Percentiles rank a stretch among this genome's conserved stretches.
These are phyloP conservation scores for Millerozyma acaciae DNA, from an alignment of 805 yeast genomes.

Conservation along the genomic window DNA sequence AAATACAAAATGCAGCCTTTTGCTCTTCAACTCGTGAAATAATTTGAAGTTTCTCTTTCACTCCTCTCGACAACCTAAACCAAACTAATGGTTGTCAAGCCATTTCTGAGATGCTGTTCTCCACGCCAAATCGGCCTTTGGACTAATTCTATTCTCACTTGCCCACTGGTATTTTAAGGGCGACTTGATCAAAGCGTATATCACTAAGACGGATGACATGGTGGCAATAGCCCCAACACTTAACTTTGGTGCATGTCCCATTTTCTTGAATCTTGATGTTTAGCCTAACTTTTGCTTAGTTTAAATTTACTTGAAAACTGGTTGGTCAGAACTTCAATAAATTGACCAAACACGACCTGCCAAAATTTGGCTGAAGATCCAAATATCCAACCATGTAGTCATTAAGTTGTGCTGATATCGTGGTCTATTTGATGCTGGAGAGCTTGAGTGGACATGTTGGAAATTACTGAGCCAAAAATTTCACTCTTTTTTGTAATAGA, in stretches of 20 bases:
- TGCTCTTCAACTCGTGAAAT: too few species aligned
- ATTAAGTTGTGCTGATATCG: too few species aligned
- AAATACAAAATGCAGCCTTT: too few species aligned
- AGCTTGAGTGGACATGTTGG: too few species aligned
- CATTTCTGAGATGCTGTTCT: conserved; percentile 44
- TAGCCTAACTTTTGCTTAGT: neutral
- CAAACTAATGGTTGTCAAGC: conserved; percentile 34
- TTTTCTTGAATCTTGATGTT: conserved; percentile 3
- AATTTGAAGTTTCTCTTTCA: too few species aligned
- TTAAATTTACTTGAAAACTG: conserved; percentile 8
- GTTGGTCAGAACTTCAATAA: conserved; percentile 10
- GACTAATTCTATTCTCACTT: conserved; percentile 40
- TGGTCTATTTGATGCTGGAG: too few species aligned
- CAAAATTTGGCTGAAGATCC: neutral
- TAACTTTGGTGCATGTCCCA: conserved; percentile 37
- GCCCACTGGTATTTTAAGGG: conserved; percentile 42
- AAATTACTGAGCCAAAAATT: too few species aligned
- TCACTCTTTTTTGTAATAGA: too few species aligned
- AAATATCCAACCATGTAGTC: too few species aligned
- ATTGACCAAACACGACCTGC: conserved; percentile 1
- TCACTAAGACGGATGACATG: conserved; percentile 38
- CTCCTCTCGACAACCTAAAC: too few species aligned
- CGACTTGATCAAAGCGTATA: conserved; percentile 36
- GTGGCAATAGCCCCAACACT: conserved; percentile 38
- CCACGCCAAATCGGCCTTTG: conserved; percentile 47